phyloP scores from a whole-genome alignment of 495 filamentous ascomycete species.

The Aspergillus mulundensis region DNA sequence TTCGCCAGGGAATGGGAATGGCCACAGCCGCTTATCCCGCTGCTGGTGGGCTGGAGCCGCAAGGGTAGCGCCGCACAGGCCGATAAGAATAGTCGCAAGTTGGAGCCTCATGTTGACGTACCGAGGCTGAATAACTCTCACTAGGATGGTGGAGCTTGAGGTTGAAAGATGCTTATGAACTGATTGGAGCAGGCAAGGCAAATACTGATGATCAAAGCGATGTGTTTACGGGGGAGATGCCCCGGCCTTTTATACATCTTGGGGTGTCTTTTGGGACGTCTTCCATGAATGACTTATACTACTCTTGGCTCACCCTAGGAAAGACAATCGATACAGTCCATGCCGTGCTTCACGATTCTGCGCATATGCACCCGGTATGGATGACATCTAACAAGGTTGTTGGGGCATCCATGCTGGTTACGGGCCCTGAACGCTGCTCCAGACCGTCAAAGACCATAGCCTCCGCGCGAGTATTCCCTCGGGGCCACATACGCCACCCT shows the following conservation, averaged over 20 bases:
- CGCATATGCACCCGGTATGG: neutral
- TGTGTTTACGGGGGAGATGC: neutral
- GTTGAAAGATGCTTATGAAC: neutral
- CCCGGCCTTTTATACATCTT: neutral
- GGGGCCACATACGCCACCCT: neutral
- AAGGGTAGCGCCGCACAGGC: constrained; percentile 4
- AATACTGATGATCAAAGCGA: neutral
- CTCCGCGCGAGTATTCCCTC: neutral
- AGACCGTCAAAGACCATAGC: neutral
- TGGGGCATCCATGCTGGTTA: neutral
- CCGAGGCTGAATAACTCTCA: neutral
- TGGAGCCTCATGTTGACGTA: constrained; percentile 6
- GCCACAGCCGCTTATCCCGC: neutral
- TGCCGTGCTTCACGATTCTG: neutral
- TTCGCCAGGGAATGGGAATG: neutral
- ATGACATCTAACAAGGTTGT: neutral
- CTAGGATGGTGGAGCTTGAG: neutral
- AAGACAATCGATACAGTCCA: constrained; percentile 1
- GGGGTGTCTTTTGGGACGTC: neutral
- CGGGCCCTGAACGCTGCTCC: neutral
- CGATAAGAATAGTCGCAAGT: neutral
- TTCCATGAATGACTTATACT: neutral
- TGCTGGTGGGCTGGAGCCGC: neutral
- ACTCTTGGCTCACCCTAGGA: neutral
- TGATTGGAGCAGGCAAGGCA: neutral